These are phyloP conservation scores for Botrytis tulipae DNA, from an alignment of 2,329 filamentous ascomycete genomes.

Conservation along the genomic window DNA sequence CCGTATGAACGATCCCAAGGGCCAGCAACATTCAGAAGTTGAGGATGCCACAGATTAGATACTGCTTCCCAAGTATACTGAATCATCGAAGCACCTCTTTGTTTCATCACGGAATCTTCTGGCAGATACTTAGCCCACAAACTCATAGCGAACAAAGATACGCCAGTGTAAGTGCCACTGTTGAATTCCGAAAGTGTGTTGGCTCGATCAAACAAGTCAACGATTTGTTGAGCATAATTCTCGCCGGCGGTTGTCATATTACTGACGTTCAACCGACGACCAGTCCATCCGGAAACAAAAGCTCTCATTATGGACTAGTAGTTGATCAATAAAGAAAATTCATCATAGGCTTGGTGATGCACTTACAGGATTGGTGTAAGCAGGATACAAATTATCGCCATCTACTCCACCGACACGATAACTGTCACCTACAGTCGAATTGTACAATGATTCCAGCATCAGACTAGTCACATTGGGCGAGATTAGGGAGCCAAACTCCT, in stretches of 20 bases:
- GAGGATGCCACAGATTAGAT: slow-evolving; percentile 55
- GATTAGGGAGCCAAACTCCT: slow-evolving; percentile 49
- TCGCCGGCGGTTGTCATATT: slow-evolving; percentile 61
- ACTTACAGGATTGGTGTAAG: slow-evolving; percentile 55
- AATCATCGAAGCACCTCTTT: slow-evolving; percentile 46
- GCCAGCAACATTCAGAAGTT: slow-evolving; percentile 59
- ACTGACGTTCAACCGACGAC: slow-evolving; percentile 49
- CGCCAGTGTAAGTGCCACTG: slow-evolving; percentile 58
- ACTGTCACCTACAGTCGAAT: slow-evolving; percentile 59
- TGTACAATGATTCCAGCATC: slow-evolving; percentile 54
- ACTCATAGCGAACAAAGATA: slow-evolving; percentile 57
- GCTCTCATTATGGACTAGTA: slow-evolving; percentile 59
- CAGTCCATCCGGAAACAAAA: slow-evolving; percentile 58
- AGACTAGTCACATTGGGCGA: slow-evolving; percentile 39
- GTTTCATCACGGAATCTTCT: slow-evolving; percentile 43
- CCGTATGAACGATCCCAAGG: slow-evolving; percentile 65
- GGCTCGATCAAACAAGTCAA: slow-evolving; percentile 54
- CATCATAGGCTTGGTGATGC: too few species aligned
- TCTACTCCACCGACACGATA: slow-evolving; percentile 50
- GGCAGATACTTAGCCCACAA: slow-evolving; percentile 60
- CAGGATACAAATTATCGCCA: slow-evolving; percentile 60
- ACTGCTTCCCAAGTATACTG: slow-evolving; percentile 52
- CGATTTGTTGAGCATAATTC: slow-evolving; percentile 52
- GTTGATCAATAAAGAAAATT: not conserved
- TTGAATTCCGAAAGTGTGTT: slow-evolving; percentile 58